Conservation (phyloP, 345 rosid genomes). For the Salix dunnii region DNA sequence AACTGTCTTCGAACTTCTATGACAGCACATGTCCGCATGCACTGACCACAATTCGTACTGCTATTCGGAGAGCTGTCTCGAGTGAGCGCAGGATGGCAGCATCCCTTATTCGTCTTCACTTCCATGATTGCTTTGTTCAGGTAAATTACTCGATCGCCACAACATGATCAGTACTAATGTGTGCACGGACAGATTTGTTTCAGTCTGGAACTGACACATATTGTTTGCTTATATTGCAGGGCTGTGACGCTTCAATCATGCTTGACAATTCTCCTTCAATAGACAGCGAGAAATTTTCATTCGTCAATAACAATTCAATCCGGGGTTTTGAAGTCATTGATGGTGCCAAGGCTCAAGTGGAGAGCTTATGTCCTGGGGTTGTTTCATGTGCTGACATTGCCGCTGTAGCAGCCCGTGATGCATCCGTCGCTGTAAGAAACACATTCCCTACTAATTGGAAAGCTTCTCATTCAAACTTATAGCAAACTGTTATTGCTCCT, state of each 20-base stretch:
- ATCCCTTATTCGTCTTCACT: constrained; percentile 10
- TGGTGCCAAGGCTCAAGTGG: not conserved
- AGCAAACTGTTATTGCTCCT: no score
- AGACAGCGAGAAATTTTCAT: not conserved
- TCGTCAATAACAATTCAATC: not conserved
- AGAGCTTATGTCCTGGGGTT: not conserved
- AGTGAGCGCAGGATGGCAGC: constrained; percentile 57
- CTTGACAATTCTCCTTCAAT: not conserved
- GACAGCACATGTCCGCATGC: constrained; percentile 44
- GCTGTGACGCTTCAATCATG: not conserved
- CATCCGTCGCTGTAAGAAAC: not conserved
- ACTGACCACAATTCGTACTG: constrained; percentile 36
- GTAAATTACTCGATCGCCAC: not conserved
- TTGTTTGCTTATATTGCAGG: not conserved
- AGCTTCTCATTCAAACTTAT: no score
- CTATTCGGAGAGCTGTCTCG: constrained; percentile 25
- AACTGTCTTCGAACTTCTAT: constrained; percentile 47
- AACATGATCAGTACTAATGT: no score
- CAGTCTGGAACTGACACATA: not conserved
- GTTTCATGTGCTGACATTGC: not conserved
- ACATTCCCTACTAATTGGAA: not conserved
- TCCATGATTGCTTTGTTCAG: constrained; percentile 53
- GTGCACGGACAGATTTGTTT: no score
- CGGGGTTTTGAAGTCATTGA: not conserved
- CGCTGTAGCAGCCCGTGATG: not conserved